phyloP scores from a whole-genome alignment of 768 basidiomycete species.

The Pisolithus sp. region DNA sequence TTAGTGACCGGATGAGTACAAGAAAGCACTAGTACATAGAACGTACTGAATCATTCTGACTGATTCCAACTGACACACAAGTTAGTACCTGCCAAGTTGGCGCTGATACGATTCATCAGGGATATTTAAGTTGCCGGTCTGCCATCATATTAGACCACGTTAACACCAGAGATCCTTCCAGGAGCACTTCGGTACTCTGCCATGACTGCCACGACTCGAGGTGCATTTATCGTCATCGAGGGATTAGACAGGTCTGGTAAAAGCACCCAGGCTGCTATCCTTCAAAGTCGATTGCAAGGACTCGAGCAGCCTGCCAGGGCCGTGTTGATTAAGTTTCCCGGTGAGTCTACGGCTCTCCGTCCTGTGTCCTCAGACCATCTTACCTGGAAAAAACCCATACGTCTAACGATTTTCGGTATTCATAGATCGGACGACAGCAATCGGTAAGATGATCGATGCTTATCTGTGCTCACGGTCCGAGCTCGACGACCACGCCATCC shows the following conservation, averaged over 20 bases:
- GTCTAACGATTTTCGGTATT: too few species aligned
- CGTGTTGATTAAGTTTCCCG: slow-evolving; percentile 81
- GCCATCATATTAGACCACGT: too few species aligned
- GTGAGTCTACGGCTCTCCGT: slow-evolving; percentile 35
- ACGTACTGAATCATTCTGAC: too few species aligned
- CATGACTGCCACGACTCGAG: slow-evolving; percentile 31
- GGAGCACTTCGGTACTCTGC: background rate
- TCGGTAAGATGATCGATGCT: slow-evolving; percentile 88
- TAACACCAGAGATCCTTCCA: too few species aligned
- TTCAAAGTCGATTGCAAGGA: slow-evolving; percentile 48
- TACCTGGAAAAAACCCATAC: too few species aligned
- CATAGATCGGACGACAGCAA: slow-evolving; percentile 83
- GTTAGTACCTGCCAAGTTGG: too few species aligned
- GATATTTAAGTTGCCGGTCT: too few species aligned
- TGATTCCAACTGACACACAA: too few species aligned
- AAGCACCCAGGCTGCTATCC: slow-evolving; percentile 71
- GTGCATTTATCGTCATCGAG: slow-evolving; percentile 88
- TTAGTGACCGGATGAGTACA: too few species aligned
- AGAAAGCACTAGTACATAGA: too few species aligned
- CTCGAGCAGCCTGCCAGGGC: background rate
- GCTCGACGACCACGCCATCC: slow-evolving; percentile 86
- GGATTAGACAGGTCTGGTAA: slow-evolving; percentile 96
- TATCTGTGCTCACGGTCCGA: slow-evolving; percentile 83
- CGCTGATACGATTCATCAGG: too few species aligned
- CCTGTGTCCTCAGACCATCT: too few species aligned